Conservation (phyloP, 805 yeast genomes). For the Candida insectalens region DNA sequence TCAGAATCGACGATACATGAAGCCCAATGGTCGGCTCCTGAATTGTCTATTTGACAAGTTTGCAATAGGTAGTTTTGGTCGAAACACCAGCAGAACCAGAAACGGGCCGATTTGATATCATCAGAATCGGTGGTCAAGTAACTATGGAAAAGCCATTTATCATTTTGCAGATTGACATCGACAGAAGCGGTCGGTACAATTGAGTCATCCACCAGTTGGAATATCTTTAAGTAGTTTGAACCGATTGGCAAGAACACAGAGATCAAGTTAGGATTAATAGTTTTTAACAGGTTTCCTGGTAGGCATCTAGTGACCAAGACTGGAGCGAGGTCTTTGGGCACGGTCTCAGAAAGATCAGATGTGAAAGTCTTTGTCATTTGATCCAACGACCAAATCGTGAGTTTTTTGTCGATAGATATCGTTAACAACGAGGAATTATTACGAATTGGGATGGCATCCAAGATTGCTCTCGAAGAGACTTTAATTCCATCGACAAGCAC, state of each 20-base stretch:
- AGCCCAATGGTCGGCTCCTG: conserved; percentile 10
- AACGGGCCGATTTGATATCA: conserved; percentile 2
- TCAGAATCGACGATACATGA: conserved; percentile 4
- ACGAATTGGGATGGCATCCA: conserved; percentile 9
- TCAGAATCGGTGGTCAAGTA: conserved; percentile 6
- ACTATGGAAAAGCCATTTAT: conserved; percentile 19
- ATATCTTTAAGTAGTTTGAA: conserved; percentile 12
- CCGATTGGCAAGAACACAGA: conserved; percentile 20
- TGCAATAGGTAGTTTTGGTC: conserved; percentile 14
- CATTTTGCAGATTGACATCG: conserved; percentile 9
- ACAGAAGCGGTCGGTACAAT: conserved; percentile 6
- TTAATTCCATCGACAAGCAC: conserved; percentile 12
- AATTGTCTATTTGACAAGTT: conserved; percentile 8
- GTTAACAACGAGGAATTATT: conserved; percentile 22
- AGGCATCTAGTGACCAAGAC: conserved; percentile 9
- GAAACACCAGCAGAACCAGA: conserved; percentile 19
- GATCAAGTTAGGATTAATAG: conserved; percentile 7
- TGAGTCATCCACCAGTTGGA: conserved; percentile 7
- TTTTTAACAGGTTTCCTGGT: conserved; percentile 12
- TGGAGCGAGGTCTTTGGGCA: conserved; percentile 14
- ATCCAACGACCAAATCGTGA: conserved; percentile 53
- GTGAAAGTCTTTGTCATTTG: conserved; percentile 19
- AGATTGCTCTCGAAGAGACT: conserved; percentile 15
- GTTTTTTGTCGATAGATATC: conserved; percentile 39
- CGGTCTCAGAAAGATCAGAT: conserved; percentile 12